phyloP scores from a whole-genome alignment of 2,329 filamentous ascomycete genomes.

The Endoconidiophora laricicola region DNA sequence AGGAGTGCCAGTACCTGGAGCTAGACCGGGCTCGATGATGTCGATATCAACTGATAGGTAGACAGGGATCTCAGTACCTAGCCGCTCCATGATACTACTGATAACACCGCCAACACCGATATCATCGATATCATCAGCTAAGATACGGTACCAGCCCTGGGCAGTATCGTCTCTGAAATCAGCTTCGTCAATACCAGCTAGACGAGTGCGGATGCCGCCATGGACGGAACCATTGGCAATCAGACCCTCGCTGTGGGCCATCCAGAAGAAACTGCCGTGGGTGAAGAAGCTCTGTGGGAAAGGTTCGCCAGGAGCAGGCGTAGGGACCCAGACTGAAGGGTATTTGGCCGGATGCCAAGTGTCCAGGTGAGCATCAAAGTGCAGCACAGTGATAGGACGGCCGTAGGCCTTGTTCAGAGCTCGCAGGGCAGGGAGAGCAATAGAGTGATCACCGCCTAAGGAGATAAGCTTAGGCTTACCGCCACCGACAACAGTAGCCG shows the following conservation, averaged over 20 bases:
- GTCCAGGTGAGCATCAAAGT: slow-evolving; percentile 65
- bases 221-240: slow-evolving; percentile 64
- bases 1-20: slow-evolving; percentile 69
- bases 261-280: slow-evolving; percentile 85
- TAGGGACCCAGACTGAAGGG: slow-evolving; percentile 53
- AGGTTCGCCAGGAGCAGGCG: slow-evolving; percentile 18
- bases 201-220: slow-evolving; percentile 62
- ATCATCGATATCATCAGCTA: slow-evolving; percentile 77
- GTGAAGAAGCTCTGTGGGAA: slow-evolving; percentile 45
- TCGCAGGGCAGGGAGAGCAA: slow-evolving; percentile 52
- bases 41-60: slow-evolving; percentile 75
- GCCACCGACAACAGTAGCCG: slow-evolving; percentile 15
- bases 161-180: slow-evolving; percentile 53
- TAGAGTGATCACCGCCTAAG: slow-evolving; percentile 56
- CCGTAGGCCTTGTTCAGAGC: slow-evolving; percentile 47
- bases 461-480: slow-evolving; percentile 43
- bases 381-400: slow-evolving; percentile 48
- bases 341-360: slow-evolving; percentile 77
- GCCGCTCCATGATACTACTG: slow-evolving; percentile 48
- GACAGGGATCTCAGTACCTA: slow-evolving; percentile 61
- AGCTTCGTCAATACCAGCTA: slow-evolving; percentile 43
- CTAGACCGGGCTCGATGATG: slow-evolving; percentile 53
- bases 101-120: slow-evolving; percentile 57
- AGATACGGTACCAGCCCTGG: slow-evolving; percentile 61
- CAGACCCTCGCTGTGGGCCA: slow-evolving; percentile 65